Percentiles rank a stretch among this genome's conserved stretches.
Evolutionary conservation across 2,329 filamentous ascomycete species (phyloP).

Genomic region (Calcarisporium arbuscula): DNA sequence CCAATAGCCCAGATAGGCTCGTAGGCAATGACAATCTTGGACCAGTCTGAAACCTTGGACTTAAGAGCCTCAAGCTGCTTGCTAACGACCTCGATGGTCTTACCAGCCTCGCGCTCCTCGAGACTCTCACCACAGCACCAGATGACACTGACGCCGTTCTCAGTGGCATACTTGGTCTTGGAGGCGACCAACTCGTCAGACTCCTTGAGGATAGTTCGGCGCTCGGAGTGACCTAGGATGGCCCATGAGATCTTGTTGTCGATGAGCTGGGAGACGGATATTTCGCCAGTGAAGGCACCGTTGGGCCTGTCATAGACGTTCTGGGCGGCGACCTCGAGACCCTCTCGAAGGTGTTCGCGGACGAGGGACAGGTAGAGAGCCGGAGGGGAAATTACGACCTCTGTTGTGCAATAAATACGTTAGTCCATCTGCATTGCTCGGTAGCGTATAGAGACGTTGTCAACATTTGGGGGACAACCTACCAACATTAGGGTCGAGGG

Average conservation of each 20-base stretch:
- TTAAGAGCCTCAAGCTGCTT: constrained; percentile 80
- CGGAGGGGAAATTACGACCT: constrained; percentile 92
- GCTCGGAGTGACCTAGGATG: constrained; percentile 91
- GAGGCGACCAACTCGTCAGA: constrained; percentile 76
- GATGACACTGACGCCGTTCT: constrained; percentile 83
- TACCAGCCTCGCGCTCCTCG: constrained; percentile 79
- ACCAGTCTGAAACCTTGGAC: constrained; percentile 75
- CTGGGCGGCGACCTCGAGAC: constrained; percentile 84
- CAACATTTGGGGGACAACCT: constrained; percentile 25
- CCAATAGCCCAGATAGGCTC: constrained; percentile 97
- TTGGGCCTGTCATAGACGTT: constrained; percentile 97
- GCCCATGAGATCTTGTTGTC: constrained; percentile 86
- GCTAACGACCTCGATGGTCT: constrained; percentile 82
- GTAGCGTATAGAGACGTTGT: constrained; percentile 1
- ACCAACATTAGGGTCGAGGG: constrained; percentile 71
- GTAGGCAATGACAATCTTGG: constrained; percentile 92
- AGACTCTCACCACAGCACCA: constrained; percentile 96
- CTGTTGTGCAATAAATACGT: constrained; percentile 44
- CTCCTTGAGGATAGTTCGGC: constrained; percentile 84
- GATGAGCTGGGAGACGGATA: constrained; percentile 84
- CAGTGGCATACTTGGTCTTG: constrained; percentile 91
- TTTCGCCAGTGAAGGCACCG: constrained; percentile 95
- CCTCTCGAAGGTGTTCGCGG: constrained; percentile 67
- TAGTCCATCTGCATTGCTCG: constrained; percentile 6
- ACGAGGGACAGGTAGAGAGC: constrained; percentile 84